Base-by-base conservation (phyloP, 208 protist genomes). In the Ichthyophonus hoferi region DNA sequence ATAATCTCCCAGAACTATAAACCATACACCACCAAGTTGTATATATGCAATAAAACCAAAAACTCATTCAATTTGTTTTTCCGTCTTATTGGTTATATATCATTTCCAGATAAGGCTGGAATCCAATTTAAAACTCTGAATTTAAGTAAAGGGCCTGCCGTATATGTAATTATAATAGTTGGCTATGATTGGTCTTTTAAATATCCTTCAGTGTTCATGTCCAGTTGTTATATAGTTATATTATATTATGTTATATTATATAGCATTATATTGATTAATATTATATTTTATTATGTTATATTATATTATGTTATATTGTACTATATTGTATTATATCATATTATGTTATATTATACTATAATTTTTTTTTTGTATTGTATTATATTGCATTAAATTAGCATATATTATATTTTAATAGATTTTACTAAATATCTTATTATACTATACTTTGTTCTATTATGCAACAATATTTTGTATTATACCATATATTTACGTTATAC, bases 71-170 rank as follows among this genome's bases (percentile, higher is more conserved):
- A 67, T 7, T 67, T 7, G 50, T 7, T n/a, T 67, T 7, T 7
- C 50, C 24, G 50, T n/a, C 14, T 67, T 7, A 24, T 67, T 7
- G 50, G 7, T 67, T 67, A 7, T 67, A 24, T 67, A 91, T n/a
- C n/a, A n/a, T n/a, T n/a, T n/a, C n/a, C 94, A 1, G 96, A 97
- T 79, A 40, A 87, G 3, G 90, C 92, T 31, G 95, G 95, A 58
- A 95, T 96, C 79, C 96, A 97, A 31, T 96, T 96, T 83, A 92
- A 93, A 14, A 90, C 96, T 40, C 94, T 97, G 35, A 96, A 96
- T 88, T 67, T 35, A 17, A 89, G 84, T 39, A 95, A 95, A 76
- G 95, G 95, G n/a, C 91, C 94, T 12, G 95, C 95, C 17, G 95
- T 96, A 0, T 38, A 85, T 33, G 81, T 67, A 24, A 67, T 67